Conservation (phyloP, 2,329 filamentous ascomycete species). For the Fusarium sororula region DNA sequence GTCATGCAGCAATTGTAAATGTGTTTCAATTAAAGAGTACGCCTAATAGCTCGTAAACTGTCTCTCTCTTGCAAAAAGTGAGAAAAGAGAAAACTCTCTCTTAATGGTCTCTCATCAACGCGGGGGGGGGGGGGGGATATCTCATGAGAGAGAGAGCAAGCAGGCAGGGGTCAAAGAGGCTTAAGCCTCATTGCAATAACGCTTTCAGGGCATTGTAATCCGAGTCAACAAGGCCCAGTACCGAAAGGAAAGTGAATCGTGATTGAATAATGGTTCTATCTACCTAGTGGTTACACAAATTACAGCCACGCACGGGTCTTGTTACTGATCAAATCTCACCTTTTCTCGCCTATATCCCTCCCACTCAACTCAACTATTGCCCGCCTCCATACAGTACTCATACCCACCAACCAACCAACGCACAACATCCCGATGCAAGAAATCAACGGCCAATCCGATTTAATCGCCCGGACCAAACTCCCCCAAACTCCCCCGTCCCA, state of each 20-base stretch:
- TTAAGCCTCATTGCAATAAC: background rate
- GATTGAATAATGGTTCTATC: background rate
- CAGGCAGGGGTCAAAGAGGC: slow-evolving; percentile 16
- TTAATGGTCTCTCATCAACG: background rate
- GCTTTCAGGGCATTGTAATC: background rate
- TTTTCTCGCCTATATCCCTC: background rate
- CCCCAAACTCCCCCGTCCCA: background rate
- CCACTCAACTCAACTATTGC: background rate
- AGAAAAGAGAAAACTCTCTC: slow-evolving; percentile 12
- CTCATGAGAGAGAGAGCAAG: slow-evolving; percentile 16
- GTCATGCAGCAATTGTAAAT: background rate
- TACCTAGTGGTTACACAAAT: background rate
- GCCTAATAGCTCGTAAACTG: background rate
- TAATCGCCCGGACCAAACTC: background rate
- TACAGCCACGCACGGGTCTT: background rate
- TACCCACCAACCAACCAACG: background rate
- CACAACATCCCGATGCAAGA: slow-evolving; percentile 18
- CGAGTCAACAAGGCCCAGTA: background rate
- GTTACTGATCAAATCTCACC: background rate
- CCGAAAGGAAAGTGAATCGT: background rate
- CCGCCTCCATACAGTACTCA: background rate
- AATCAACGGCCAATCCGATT: slow-evolving; percentile 4
- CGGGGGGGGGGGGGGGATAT: slow-evolving; percentile 14
- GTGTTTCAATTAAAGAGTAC: background rate
- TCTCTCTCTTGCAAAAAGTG: background rate